Base-by-base conservation (phyloP, 2,329 filamentous ascomycete genomes). In the Aureobasidium melanogenum region DNA sequence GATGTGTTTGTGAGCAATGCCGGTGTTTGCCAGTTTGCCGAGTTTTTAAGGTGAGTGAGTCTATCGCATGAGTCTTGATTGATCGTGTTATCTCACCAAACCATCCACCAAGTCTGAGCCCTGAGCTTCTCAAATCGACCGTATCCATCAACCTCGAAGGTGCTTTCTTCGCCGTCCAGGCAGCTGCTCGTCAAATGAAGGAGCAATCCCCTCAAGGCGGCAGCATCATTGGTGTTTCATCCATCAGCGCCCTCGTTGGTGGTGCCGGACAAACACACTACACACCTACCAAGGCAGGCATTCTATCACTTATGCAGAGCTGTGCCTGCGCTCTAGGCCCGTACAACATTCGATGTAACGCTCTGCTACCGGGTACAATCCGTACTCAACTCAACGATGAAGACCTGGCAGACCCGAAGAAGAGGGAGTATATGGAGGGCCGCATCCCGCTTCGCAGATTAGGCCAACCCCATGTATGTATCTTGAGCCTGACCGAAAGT, bases 131-230 rank as follows among this genome's bases (percentile, higher is more conserved):
- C 69, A 76, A 82, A 64, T 79, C 80, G 60, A 95, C 91, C 2
- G 79, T 95, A 43, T 79, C 82, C 39, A 93, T 89, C 54, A 96
- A 96, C 75, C 84, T 96, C 66, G 85, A 87, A 66, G 91, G 91
- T 47, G 88, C 91, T n/a, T 96, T 95, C 77, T 92, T 91, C 77
- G 82, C 89, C 38, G 87, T 88, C 24, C 91, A 96, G 78, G 89
- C 91, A 0, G 91, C 90, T 1, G 91, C 89, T 1, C 83, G 86
- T 2, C 89, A 94, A 72, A 94, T 96, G 88, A 85, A 87, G 0
- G 75, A 75, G 36, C 84, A 86, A 0, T 60, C 64, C 19, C 71
- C 71, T 28, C 74, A 83, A 0, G 89, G 91, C 17, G 91, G 91
- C 36, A 87, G 84, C 68, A 94, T 96, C 69, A 93, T 91, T 66